These are phyloP conservation scores for Xylaria sp. DNA, from an alignment of 2,329 filamentous ascomycete genomes.

Conservation along the genomic window DNA sequence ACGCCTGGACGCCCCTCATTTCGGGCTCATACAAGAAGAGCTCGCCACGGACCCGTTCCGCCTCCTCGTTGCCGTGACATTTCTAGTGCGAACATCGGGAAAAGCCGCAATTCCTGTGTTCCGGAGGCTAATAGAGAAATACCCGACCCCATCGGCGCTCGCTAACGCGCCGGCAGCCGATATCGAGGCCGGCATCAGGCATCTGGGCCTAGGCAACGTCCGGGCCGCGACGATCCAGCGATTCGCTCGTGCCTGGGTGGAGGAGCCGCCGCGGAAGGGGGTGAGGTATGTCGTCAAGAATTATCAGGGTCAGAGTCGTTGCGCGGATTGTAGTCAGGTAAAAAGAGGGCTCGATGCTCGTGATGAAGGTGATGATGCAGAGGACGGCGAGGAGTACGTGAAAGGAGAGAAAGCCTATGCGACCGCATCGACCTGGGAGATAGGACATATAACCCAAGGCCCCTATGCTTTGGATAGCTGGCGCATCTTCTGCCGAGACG, in stretches of 20 bases:
- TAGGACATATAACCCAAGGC: conserved; percentile 83
- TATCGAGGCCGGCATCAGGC: conserved; percentile 66
- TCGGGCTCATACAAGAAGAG: conserved; percentile 85
- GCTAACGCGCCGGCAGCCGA: conserved; percentile 61
- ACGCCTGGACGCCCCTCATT: conserved; percentile 63
- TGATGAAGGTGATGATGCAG: too few species aligned
- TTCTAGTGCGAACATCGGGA: conserved; percentile 82
- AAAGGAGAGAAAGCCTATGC: neutral
- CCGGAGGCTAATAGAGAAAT: conserved; percentile 68
- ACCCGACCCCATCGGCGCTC: conserved; percentile 69
- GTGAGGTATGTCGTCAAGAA: conserved; percentile 59
- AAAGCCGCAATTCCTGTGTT: conserved; percentile 77
- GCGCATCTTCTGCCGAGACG: conserved; percentile 91
- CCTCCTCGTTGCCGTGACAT: conserved; percentile 80
- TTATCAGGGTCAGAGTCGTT: conserved; percentile 42
- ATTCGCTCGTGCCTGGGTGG: conserved; percentile 73
- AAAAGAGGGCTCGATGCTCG: too few species aligned
- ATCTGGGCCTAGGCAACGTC: conserved; percentile 73
- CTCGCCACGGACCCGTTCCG: conserved; percentile 77
- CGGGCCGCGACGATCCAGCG: conserved; percentile 71
- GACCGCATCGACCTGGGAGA: conserved; percentile 69
- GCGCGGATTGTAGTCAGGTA: neutral
- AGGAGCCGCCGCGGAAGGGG: conserved; percentile 63
- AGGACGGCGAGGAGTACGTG: neutral
- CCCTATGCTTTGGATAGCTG: conserved; percentile 87